Percentiles rank a stretch among this genome's conserved stretches.
phyloP scores from a whole-genome alignment of 1,284 basidiomycete genomes.

The Cryptococcus sp. region DNA sequence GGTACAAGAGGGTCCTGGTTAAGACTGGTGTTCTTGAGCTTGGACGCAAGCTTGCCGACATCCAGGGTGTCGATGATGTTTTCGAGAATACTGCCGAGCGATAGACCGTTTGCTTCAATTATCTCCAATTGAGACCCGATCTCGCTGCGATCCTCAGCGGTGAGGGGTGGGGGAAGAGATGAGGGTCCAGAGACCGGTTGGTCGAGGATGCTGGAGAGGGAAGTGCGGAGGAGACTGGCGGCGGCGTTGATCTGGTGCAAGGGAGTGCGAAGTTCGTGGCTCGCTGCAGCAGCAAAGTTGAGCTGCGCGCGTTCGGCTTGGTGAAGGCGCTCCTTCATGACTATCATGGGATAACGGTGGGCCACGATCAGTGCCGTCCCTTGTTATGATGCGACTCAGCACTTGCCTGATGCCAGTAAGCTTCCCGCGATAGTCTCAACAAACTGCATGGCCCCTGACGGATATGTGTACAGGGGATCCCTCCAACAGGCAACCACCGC shows the following conservation, averaged over 20 bases:
- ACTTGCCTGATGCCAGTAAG: conserved; percentile 33
- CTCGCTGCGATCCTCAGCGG: conserved; percentile 35
- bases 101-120: conserved; percentile 46
- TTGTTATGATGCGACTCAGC: conserved; percentile 32
- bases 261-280: conserved; percentile 48
- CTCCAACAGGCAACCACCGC: conserved; percentile 43
- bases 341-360: conserved; percentile 26
- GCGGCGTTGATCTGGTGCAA: conserved; percentile 49
- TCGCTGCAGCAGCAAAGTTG: conserved; percentile 44
- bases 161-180: conserved; percentile 14
- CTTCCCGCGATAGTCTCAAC: conserved; percentile 38
- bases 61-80: conserved; percentile 45
- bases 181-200: neutral
- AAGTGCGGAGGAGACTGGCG: conserved; percentile 42
- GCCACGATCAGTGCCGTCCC: conserved; percentile 10
- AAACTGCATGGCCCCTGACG: conserved; percentile 40
- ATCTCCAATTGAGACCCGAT: conserved; percentile 42
- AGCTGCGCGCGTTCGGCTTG: conserved; percentile 43
- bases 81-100: conserved; percentile 45
- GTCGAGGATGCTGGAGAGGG: conserved; percentile 29
- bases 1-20: neutral
- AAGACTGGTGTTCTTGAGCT: neutral
- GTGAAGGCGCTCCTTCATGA: conserved; percentile 38
- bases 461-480: conserved; percentile 42
- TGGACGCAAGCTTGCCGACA: conserved; percentile 16